Conservation (phyloP, 495 filamentous ascomycete genomes). For the Hyaloscypha variabilis region DNA sequence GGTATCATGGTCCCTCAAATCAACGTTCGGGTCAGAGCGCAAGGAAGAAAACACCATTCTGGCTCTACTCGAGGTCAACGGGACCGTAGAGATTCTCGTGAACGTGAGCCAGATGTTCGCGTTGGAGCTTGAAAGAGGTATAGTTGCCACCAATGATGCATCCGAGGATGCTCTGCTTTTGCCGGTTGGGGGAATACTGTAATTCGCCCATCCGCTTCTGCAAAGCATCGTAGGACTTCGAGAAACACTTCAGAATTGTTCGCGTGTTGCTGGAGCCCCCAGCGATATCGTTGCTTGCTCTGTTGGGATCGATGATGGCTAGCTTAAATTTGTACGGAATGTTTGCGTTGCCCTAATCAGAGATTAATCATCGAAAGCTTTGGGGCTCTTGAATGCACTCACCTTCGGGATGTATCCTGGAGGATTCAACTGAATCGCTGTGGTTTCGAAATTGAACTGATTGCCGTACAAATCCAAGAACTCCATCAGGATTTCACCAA, state of each 20-base stretch:
- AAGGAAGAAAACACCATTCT: not conserved
- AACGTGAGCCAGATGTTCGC: constrained; percentile 40
- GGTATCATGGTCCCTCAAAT: not conserved
- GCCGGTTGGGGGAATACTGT: constrained; percentile 23
- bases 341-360: constrained; percentile 23
- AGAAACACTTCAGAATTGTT: constrained; percentile 65
- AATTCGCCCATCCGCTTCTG: constrained; percentile 56
- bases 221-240: constrained; percentile 59
- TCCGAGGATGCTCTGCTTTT: constrained; percentile 61
- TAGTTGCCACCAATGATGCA: constrained; percentile 74
- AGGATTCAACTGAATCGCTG: constrained; percentile 75
- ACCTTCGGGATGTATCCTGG: constrained; percentile 76
- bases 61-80: constrained; percentile 10
- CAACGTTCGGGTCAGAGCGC: not conserved
- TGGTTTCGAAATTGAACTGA: constrained; percentile 63
- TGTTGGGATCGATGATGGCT: constrained; percentile 88
- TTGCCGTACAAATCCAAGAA: constrained; percentile 91
- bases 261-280: constrained; percentile 71
- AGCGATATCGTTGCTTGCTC: constrained; percentile 79
- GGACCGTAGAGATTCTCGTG: constrained; percentile 29
- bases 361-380: not conserved
- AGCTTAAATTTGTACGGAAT: constrained; percentile 53
- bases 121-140: constrained; percentile 64
- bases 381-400: constrained; percentile 23
- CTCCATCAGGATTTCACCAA: constrained; percentile 78